A percentile compares a stretch with the other conserved stretches of the same genome.
phyloP scores from a whole-genome alignment of 306 rosid genomes.

The Casuarina cunninghamiana region DNA sequence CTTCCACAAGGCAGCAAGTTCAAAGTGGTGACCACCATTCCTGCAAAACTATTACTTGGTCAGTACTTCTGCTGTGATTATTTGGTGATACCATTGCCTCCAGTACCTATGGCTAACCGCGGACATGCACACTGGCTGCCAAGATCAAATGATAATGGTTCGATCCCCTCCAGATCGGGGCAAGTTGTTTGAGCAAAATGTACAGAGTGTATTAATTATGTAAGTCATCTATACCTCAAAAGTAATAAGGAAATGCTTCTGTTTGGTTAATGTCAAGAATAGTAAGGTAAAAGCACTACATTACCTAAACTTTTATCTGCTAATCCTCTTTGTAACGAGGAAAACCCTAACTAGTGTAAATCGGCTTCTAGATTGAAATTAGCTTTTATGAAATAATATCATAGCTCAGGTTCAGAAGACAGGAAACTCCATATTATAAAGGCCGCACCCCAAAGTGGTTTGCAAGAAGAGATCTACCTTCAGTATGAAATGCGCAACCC shows the following conservation, averaged over 20 bases:
- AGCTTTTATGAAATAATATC: too few relatives aligned
- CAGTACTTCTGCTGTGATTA: not conserved
- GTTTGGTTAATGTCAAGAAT: not conserved
- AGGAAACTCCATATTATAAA: too few relatives aligned
- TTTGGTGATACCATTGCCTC: not conserved
- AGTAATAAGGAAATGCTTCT: not conserved
- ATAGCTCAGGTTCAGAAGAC: too few relatives aligned
- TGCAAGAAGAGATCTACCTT: too few relatives aligned
- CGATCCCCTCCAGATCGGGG: not conserved
- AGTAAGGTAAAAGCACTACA: too few relatives aligned
- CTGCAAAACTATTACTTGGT: slow-evolving; percentile 38
- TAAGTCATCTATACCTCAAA: too few relatives aligned
- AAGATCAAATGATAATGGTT: not conserved
- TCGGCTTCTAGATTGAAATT: too few relatives aligned
- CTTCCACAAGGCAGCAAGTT: slow-evolving; percentile 87
- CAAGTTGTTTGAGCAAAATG: not conserved
- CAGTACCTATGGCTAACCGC: not conserved
- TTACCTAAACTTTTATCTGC: too few relatives aligned
- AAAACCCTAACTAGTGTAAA: too few relatives aligned
- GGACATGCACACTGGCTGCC: not conserved
- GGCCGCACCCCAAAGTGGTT: too few relatives aligned
- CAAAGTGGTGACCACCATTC: slow-evolving; percentile 95
- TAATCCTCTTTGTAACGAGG: too few relatives aligned
- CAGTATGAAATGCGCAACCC: too few relatives aligned
- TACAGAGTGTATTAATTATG: not conserved